phyloP scores from a whole-genome alignment of 441 rosid genomes.

The Croton setiger region DNA sequence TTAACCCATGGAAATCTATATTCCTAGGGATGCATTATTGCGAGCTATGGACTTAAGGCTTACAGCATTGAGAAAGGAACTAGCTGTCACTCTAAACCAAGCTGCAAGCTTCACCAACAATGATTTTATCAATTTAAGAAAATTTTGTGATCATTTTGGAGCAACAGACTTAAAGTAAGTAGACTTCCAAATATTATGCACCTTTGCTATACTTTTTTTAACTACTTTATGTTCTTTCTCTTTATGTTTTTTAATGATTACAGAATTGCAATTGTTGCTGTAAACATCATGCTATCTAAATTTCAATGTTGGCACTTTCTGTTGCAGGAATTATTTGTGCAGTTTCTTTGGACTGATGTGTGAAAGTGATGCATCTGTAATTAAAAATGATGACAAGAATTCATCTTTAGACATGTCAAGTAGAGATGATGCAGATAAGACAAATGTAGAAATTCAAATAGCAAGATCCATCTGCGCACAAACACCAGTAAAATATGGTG shows the following conservation, averaged over 20 bases:
- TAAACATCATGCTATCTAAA: neutral
- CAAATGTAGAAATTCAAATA: slow-evolving; percentile 28
- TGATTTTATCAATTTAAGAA: slow-evolving; percentile 36
- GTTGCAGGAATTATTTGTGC: slow-evolving; percentile 39
- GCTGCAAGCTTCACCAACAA: slow-evolving; percentile 34
- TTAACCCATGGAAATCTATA: slow-evolving; percentile 19
- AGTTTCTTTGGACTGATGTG: slow-evolving; percentile 29
- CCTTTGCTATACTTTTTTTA: neutral
- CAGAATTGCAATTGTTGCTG: neutral
- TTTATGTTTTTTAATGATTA: neutral
- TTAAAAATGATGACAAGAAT: slow-evolving; percentile 23
- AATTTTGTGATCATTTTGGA: slow-evolving; percentile 51
- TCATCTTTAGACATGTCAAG: slow-evolving; percentile 16
- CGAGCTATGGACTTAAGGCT: slow-evolving; percentile 63
- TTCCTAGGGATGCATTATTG: slow-evolving; percentile 54
- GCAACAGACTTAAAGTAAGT: slow-evolving; percentile 55
- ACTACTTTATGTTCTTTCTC: neutral
- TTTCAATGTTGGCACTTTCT: slow-evolving; percentile 18
- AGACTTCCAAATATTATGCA: slow-evolving; percentile 14
- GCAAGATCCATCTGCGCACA: slow-evolving; percentile 30
- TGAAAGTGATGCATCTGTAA: slow-evolving; percentile 21
- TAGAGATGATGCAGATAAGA: slow-evolving; percentile 20
- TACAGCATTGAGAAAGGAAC: slow-evolving; percentile 46
- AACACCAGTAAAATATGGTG: slow-evolving; percentile 51
- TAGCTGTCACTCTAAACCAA: slow-evolving; percentile 42